These are phyloP conservation scores for Ilex paraguariensis DNA, from an alignment of 305 asterid genomes.

Conservation along the genomic window DNA sequence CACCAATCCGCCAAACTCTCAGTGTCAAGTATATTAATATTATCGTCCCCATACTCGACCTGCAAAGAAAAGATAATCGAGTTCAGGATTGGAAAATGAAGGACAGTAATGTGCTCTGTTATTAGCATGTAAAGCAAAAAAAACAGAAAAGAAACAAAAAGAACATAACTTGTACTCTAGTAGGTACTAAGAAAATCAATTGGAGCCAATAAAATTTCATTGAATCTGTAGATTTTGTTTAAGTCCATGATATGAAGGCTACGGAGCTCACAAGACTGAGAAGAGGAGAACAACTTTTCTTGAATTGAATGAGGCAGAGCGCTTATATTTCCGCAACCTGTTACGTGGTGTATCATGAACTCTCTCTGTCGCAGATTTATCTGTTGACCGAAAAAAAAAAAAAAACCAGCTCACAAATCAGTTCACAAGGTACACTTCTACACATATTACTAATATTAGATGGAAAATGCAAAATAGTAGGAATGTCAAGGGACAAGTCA, in stretches of 20 bases:
- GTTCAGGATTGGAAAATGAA: not conserved
- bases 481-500: no score
- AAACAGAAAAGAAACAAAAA: not conserved
- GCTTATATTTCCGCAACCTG: constrained; percentile 84
- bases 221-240: not conserved
- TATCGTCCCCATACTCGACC: constrained; percentile 31
- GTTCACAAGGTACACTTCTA: constrained; percentile 6
- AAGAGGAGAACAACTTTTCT: constrained; percentile 85
- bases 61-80: constrained; percentile 2
- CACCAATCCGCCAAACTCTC: constrained; percentile 20
- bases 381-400: constrained; percentile 25
- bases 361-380: constrained; percentile 46
- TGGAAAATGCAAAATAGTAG: no score
- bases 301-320: constrained; percentile 83
- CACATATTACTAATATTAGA: no score
- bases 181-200: not conserved
- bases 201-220: not conserved
- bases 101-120: no score
- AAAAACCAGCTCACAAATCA: constrained; percentile 10
- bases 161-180: not conserved
- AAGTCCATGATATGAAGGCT: constrained; percentile 9
- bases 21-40: constrained; percentile 30
- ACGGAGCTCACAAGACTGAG: constrained; percentile 77
- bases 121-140: not conserved
- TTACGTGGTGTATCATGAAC: constrained; percentile 40